Percentiles rank a stretch among this genome's conserved stretches.
Conservation (phyloP, 2,329 filamentous ascomycete species). For the Penicillium sp. region DNA sequence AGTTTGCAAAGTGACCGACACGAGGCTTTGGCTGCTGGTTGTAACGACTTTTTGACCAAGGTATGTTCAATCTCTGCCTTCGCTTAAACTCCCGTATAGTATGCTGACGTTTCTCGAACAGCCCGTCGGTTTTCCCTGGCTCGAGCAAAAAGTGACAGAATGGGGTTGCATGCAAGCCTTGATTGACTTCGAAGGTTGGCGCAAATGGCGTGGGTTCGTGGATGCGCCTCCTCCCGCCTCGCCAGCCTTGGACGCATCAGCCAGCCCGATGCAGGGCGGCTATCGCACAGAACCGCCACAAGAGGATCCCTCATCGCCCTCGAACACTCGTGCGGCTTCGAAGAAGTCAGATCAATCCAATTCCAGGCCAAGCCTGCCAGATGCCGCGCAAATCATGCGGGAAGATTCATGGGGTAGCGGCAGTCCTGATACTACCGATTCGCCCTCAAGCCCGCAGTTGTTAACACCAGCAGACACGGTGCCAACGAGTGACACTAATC, state of each 20-base stretch:
- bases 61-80: conserved; percentile 49
- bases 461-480: neutral
- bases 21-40: conserved; percentile 89
- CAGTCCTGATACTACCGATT: conserved; percentile 31
- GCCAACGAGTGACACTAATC: neutral
- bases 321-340: conserved; percentile 9
- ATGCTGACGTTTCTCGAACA: conserved; percentile 40
- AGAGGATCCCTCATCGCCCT: conserved; percentile 19
- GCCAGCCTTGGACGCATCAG: conserved; percentile 19
- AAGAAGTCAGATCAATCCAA: conserved; percentile 14
- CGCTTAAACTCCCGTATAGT: neutral
- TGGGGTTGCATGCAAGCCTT: conserved; percentile 99
- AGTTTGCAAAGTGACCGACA: conserved; percentile 93
- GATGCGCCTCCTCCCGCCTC: conserved; percentile 28
- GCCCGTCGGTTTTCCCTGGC: conserved; percentile 97
- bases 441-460: conserved; percentile 20
- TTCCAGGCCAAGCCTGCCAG: conserved; percentile 12
- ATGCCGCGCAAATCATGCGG: conserved; percentile 17
- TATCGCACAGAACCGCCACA: conserved; percentile 11
- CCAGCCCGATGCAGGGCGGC: conserved; percentile 32
- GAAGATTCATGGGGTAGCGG: conserved; percentile 35
- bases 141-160: conserved; percentile 96
- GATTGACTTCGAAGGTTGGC: conserved; percentile 98
- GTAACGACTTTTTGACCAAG: conserved; percentile 98
- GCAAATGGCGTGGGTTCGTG: conserved; percentile 87